phyloP scores from a whole-genome alignment of 306 rosid species.

The Inga oerstediana region DNA sequence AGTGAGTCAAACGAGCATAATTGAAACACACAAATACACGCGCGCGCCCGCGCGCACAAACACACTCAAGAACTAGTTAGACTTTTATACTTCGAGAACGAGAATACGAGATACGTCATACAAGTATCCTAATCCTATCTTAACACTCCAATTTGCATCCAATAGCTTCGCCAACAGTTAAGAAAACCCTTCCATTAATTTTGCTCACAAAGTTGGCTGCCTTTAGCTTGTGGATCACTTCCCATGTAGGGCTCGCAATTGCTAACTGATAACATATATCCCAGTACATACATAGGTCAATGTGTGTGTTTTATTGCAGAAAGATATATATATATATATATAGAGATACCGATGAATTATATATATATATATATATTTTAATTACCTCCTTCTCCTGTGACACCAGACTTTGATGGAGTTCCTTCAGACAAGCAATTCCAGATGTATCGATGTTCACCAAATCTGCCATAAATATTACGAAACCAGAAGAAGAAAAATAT shows the following conservation, averaged over 20 bases:
- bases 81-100: background rate
- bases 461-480: conserved; percentile 38
- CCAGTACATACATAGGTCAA: background rate
- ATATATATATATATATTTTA: background rate
- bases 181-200: conserved; percentile 62
- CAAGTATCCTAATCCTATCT: background rate
- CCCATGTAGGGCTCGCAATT: conserved; percentile 79
- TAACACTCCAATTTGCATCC: conserved; percentile 19
- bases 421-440: conserved; percentile 69
- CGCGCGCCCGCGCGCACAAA: rapidly evolving
- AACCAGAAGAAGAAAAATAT: background rate
- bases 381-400: conserved; percentile 65
- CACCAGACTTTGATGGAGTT: conserved; percentile 55
- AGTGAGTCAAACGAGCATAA: conserved; percentile 11
- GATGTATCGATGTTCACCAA: conserved; percentile 78
- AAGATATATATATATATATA: background rate
- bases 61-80: background rate
- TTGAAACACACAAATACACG: too few species aligned
- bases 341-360: too few species aligned
- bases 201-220: conserved; percentile 59
- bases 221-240: conserved; percentile 84
- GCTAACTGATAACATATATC: conserved; percentile 47
- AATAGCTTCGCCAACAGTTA: conserved; percentile 85
- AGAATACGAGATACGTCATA: background rate
- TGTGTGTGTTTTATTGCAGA: background rate